Evolutionary conservation across 2,329 filamentous ascomycete species (phyloP), one percentile per base, ranked within the genome.

Genomic region (Fusarium citri): DNA sequence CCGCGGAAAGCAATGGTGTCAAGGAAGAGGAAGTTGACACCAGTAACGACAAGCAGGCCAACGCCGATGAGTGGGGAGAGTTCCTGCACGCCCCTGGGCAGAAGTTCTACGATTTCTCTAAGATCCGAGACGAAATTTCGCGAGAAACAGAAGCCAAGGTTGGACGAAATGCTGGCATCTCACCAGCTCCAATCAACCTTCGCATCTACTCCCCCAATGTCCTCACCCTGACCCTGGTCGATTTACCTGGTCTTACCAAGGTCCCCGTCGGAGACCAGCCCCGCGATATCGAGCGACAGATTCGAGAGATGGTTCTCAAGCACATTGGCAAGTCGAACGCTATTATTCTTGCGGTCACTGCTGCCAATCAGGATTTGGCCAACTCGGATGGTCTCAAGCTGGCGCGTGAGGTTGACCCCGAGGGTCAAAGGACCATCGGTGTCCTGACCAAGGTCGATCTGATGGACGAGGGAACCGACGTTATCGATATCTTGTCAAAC

Each of bases 121-220:
- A 98, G 86, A 97, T 99, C 77, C 90, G 96, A 76, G 96, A 98
- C 62, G 96, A 99, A 84, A 99, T 99, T 79, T 92, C 95, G 73
- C 91, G 93, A 76, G 96, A 99, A 84, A 99, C 96, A 45, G 94
- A 98, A 78, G 91, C 92, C 74, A 98, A 99, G 86, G 97, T 97
- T 73, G 96, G 96, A 72, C 91, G 91, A 80, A 99, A 99, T 86
- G 93, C 92, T 53, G 96, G 95, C 81, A 99, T 99, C 82, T 98
- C 95, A 48, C 93, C 96, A 25, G 92, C 93, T 31, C 96, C 96
- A 53, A 99, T 99, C 87, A 98, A 98, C 85, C 86, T 99, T 77
- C 91, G 96, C 78, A 97, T 99, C 83, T 98, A 97, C 88, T 98
- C 95, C 55, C 96, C 96, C 56, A 97, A 99, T 78, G 97, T 99